phyloP scores from a whole-genome alignment of 495 filamentous ascomycete genomes.

The Tuber calosporum region DNA sequence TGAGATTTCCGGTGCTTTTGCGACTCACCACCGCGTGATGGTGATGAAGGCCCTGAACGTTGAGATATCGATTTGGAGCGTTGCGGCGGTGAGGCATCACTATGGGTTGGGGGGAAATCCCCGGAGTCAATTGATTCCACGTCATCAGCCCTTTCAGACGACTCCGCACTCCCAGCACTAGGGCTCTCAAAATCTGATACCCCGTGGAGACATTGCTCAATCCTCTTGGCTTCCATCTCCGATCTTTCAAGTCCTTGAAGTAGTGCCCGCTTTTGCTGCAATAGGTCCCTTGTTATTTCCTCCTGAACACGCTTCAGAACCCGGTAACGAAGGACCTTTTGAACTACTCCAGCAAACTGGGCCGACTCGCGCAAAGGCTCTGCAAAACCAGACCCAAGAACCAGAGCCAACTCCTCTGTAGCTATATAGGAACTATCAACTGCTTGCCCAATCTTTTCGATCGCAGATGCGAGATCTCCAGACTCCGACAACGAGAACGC shows the following conservation, averaged over 20 bases:
- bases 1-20: constrained; percentile 29
- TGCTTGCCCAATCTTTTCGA: constrained; percentile 89
- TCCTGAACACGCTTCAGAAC: constrained; percentile 91
- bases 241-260: constrained; percentile 80
- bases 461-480: constrained; percentile 78
- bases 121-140: constrained; percentile 75
- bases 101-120: constrained; percentile 86
- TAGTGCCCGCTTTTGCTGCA: constrained; percentile 69
- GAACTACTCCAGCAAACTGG: constrained; percentile 91
- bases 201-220: constrained; percentile 73
- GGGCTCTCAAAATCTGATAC: constrained; percentile 38
- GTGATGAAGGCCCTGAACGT: constrained; percentile 37
- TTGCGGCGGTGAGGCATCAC: constrained; percentile 58
- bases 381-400: constrained; percentile 79
- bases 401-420: constrained; percentile 78
- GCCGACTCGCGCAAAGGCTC: constrained; percentile 96
- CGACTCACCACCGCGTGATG: constrained; percentile 34
- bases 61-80: constrained; percentile 41
- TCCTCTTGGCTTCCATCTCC: constrained; percentile 81
- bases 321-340: constrained; percentile 76
- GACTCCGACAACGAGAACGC: constrained; percentile 94
- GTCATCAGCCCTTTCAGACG: constrained; percentile 50
- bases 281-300: constrained; percentile 90
- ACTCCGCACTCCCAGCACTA: constrained; percentile 44
- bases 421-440: constrained; percentile 94